phyloP scores from a whole-genome alignment of 139 green algal species.

The Tetraselmis striata region DNA sequence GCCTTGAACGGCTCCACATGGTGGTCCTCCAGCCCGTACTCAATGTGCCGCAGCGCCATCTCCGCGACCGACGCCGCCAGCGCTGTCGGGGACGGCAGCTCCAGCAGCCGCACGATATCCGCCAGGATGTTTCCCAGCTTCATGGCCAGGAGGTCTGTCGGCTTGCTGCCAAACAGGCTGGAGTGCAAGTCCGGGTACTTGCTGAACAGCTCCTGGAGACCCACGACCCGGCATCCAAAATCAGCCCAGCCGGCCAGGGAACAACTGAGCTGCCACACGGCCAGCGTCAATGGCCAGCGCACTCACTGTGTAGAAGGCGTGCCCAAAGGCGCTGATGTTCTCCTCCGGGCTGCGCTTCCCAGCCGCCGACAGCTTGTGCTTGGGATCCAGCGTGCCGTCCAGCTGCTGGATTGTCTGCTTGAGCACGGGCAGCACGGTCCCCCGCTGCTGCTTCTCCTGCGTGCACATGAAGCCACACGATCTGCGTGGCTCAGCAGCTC shows the following conservation, averaged over 20 bases:
- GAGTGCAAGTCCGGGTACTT: not conserved
- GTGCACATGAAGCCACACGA: no score
- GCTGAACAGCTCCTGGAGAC: not conserved
- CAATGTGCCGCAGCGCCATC: not conserved
- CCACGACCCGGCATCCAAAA: not conserved
- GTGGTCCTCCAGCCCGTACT: not conserved
- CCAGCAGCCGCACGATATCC: not conserved
- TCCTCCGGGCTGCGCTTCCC: no score
- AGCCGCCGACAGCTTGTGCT: no score
- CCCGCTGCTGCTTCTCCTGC: no score
- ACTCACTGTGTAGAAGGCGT: not conserved
- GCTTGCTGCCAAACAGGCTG: not conserved
- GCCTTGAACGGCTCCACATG: not conserved
- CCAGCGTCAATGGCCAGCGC: no score
- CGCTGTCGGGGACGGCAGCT: not conserved
- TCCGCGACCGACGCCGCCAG: not conserved
- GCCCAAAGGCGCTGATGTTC: not conserved
- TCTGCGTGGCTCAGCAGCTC: no score
- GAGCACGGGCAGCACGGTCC: no score
- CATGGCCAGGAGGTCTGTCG: not conserved
- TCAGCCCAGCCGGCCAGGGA: no score
- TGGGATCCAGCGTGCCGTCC: no score
- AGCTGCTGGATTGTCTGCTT: no score
- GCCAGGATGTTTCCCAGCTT: not conserved
- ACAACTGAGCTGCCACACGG: no score